phyloP scores from a whole-genome alignment of 805 yeast genomes.

The Vanderwaltozyma yarrowii region DNA sequence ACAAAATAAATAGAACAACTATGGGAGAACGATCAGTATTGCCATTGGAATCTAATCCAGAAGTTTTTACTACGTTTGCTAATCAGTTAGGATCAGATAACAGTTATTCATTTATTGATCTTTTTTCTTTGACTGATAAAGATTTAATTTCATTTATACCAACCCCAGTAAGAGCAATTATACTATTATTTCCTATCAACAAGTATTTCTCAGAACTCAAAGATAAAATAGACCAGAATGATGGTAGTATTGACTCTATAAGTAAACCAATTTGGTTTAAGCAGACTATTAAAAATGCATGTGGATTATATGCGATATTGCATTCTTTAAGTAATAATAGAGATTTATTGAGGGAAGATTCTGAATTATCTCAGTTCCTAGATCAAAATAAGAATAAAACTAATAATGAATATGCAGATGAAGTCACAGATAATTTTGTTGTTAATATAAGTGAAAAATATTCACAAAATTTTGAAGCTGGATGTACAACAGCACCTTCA shows the following conservation, averaged over 20 bases:
- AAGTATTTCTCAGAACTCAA: constrained; percentile 54
- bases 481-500: constrained; percentile 59
- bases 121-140: constrained; percentile 74
- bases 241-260: background rate
- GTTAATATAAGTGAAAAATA: constrained; percentile 15
- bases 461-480: constrained; percentile 29
- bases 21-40: constrained; percentile 38
- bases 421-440: constrained; percentile 29
- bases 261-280: constrained; percentile 54
- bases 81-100: constrained; percentile 56
- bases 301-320: constrained; percentile 84
- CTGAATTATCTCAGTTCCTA: constrained; percentile 9
- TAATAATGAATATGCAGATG: constrained; percentile 37
- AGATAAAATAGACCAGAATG: constrained; percentile 16
- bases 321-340: constrained; percentile 43
- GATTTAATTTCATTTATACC: constrained; percentile 76
- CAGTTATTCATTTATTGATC: constrained; percentile 58
- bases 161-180: constrained; percentile 63
- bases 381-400: constrained; percentile 2
- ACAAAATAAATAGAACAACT: too few relatives aligned
- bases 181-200: constrained; percentile 78
- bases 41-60: constrained; percentile 89
- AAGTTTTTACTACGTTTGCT: constrained; percentile 63
- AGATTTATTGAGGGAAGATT: constrained; percentile 15
- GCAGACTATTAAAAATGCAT: constrained; percentile 79